Evolutionary conservation across 768 basidiomycete genomes (phyloP).

Genomic region (Tricholoma bakamatsutake): DNA sequence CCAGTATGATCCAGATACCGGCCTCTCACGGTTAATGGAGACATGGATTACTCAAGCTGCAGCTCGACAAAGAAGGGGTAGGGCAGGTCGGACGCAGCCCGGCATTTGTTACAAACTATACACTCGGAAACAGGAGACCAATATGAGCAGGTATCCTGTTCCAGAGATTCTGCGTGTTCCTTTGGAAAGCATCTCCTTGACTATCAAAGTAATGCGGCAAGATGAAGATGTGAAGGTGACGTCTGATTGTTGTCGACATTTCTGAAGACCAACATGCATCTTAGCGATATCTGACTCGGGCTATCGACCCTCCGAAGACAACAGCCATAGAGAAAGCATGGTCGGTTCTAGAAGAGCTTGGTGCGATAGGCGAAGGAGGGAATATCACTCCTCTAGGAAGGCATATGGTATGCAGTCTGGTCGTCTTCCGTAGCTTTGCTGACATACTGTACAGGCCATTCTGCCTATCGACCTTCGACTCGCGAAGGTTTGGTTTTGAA

Average conservation of each 20-base stretch:
- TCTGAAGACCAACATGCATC: slow-evolving; percentile 3
- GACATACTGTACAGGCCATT: slow-evolving; percentile 44
- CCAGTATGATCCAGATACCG: slow-evolving; percentile 61
- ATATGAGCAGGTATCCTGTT: slow-evolving; percentile 65
- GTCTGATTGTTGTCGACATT: slow-evolving; percentile 7
- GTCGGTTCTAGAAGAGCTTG: slow-evolving; percentile 66
- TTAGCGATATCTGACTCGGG: slow-evolving; percentile 60
- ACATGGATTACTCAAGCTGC: slow-evolving; percentile 75
- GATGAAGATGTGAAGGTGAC: slow-evolving; percentile 70
- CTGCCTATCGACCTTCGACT: slow-evolving; percentile 87
- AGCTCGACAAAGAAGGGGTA: slow-evolving; percentile 77
- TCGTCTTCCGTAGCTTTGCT: background rate
- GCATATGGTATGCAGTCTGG: slow-evolving; percentile 51
- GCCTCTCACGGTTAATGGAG: slow-evolving; percentile 74
- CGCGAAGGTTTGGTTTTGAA: slow-evolving; percentile 53
- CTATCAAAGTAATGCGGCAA: slow-evolving; percentile 75
- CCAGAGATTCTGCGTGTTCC: slow-evolving; percentile 90
- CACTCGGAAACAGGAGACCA: slow-evolving; percentile 63
- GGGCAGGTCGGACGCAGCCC: slow-evolving; percentile 82
- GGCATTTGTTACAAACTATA: slow-evolving; percentile 88
- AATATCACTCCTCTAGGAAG: slow-evolving; percentile 76
- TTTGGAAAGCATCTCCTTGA: slow-evolving; percentile 73
- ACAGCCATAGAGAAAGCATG: slow-evolving; percentile 75
- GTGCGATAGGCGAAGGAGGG: slow-evolving; percentile 62
- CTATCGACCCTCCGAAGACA: slow-evolving; percentile 79